phyloP scores from a whole-genome alignment of 441 rosid genomes.

The Syzygium syzygioides region DNA sequence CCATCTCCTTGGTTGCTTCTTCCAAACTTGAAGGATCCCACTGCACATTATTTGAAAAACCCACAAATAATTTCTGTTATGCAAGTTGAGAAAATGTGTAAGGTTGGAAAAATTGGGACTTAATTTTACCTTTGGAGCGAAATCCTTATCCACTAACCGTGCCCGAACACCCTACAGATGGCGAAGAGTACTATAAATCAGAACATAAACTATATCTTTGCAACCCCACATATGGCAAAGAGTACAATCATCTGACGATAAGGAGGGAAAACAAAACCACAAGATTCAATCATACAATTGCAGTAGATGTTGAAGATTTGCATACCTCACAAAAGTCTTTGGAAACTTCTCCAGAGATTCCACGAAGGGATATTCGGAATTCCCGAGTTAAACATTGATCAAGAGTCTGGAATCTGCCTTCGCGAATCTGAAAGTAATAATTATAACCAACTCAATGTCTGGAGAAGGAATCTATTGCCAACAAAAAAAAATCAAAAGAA shows the following conservation, averaged over 20 bases:
- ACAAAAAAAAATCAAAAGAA: neutral
- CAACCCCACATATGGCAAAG: neutral
- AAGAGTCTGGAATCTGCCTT: slow-evolving; percentile 81
- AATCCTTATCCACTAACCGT: slow-evolving; percentile 73
- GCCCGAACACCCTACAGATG: slow-evolving; percentile 64
- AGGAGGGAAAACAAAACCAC: no score
- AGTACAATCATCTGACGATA: neutral
- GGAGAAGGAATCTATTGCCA: neutral
- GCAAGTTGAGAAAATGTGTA: neutral
- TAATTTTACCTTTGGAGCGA: slow-evolving; percentile 68
- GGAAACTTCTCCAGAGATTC: slow-evolving; percentile 47
- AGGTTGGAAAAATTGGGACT: neutral
- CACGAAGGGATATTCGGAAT: slow-evolving; percentile 49
- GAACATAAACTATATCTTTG: neutral
- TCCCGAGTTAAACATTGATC: slow-evolving; percentile 80
- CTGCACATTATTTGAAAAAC: no score
- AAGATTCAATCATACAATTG: no score
- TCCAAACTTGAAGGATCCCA: no score
- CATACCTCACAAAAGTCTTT: slow-evolving; percentile 73
- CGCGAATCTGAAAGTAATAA: slow-evolving; percentile 46
- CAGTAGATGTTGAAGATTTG: neutral
- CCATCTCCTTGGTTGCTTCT: no score
- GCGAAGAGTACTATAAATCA: neutral
- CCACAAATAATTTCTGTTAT: neutral
- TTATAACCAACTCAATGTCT: neutral